Conservation (phyloP, 176 grass and related monocot species). For the Rhynchospora pubera region DNA sequence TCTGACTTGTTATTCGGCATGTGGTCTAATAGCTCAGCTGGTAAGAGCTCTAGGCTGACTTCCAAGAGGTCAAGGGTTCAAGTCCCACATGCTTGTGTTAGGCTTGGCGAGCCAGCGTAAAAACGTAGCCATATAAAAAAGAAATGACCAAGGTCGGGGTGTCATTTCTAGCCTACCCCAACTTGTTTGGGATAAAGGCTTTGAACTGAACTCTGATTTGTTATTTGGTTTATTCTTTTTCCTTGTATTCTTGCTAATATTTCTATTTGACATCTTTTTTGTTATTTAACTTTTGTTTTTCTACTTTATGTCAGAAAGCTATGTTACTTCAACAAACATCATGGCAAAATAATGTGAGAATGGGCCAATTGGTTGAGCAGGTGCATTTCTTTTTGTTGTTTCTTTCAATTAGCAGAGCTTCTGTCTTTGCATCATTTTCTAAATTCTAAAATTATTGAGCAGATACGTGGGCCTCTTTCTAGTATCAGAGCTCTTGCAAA, state of each 20-base stretch:
- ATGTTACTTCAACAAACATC: slow-evolving; percentile 69
- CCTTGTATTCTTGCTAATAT: background rate
- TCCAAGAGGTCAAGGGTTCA: too few relatives aligned
- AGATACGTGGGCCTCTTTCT: slow-evolving; percentile 66
- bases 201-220: background rate
- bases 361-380: slow-evolving; percentile 73
- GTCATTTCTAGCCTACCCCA: too few relatives aligned
- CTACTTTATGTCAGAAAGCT: slow-evolving; percentile 42
- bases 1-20: background rate
- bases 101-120: too few relatives aligned
- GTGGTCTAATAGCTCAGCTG: too few relatives aligned
- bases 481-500: slow-evolving; percentile 63
- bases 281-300: background rate
- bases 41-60: too few relatives aligned
- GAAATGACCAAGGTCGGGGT: too few relatives aligned
- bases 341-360: slow-evolving; percentile 81
- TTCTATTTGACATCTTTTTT: background rate
- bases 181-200: too few relatives aligned
- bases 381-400: slow-evolving; percentile 22
- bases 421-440: slow-evolving; percentile 1
- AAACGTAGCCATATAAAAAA: too few relatives aligned
- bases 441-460: slow-evolving; percentile 18
- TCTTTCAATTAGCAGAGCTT: background rate
- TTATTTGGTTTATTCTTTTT: background rate
- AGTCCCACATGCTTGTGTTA: too few relatives aligned